Base-by-base conservation (phyloP, 768 basidiomycete genomes). In the Lentinula lateritia region DNA sequence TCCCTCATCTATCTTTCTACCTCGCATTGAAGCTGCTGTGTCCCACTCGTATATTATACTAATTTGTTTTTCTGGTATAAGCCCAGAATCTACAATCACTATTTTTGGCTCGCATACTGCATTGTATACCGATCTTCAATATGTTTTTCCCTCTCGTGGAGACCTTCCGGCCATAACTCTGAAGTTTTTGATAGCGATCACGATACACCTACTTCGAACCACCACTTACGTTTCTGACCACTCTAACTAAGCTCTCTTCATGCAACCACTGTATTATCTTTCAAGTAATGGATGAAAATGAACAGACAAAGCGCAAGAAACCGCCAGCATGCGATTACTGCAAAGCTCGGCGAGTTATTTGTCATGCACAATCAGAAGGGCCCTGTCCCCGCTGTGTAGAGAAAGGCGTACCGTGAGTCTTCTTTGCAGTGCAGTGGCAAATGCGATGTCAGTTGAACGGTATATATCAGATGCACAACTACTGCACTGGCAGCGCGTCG, bases 301-400 rank as follows among this genome's bases (percentile, higher is more conserved):
- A 41, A 6, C 52, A 23, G 62, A 50, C 28, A 28, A 39, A 13
- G 6, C 38, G 38, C 38, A 39, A 39, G 38, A 39, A 39, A 8
- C 38, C 13, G 13, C 38, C 38, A 39, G 13, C 9, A 16, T 63
- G 62, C 52, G 52, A 60, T 48, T 28, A 52, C 32, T 63, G 58
- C 32, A 63, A 61, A 45, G 52, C 59, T 1, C 50, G 50, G 28
- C 58, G 58, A 7, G 62, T 63, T 5, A 58, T 53, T 41, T 63
- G 62, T 15, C 32, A 54, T 46, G 16, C 48, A 18, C 50, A 53
- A n/a, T 6, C 13, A 54, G 35, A 63, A 9, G 62, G 62, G n/a
- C 41, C 62, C 12, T 63, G 62, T 55, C 62, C 62, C 4, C 58
- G 62, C 3, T 63, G 62, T 61, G 35, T 39, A 42, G 58, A 61